phyloP scores from a whole-genome alignment of 2,329 filamentous ascomycete genomes.

The Cladosporium sp. region DNA sequence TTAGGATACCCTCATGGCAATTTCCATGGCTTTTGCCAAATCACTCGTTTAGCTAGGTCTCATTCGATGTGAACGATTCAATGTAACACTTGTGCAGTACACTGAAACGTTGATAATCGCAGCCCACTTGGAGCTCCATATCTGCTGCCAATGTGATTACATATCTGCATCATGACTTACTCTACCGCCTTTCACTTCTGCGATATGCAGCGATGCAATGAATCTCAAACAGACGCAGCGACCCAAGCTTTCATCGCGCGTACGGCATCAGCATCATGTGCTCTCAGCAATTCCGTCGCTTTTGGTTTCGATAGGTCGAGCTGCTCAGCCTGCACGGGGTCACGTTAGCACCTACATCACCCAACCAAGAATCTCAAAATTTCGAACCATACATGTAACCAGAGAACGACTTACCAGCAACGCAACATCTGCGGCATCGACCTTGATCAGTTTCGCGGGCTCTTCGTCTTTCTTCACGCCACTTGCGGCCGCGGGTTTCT shows the following conservation, averaged over 20 bases:
- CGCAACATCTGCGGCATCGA: slow-evolving; percentile 67
- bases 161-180: no score
- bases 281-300: slow-evolving; percentile 69
- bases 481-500: slow-evolving; percentile 29
- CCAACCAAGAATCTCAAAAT: neutral
- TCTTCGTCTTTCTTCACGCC: slow-evolving; percentile 22
- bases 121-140: no score
- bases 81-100: no score
- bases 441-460: slow-evolving; percentile 56
- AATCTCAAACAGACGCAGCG: slow-evolving; percentile 16
- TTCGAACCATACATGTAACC: no score
- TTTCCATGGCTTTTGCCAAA: neutral
- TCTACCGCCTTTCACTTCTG: no score
- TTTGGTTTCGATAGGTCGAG: slow-evolving; percentile 67
- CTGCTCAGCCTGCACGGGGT: slow-evolving; percentile 55
- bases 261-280: slow-evolving; percentile 65
- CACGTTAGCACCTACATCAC: neutral
- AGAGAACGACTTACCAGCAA: slow-evolving; percentile 55
- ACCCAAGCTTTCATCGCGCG: slow-evolving; percentile 63
- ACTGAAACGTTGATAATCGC: no score
- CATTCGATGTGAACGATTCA: neutral
- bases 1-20: slow-evolving; percentile 4
- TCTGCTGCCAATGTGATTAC: no score
- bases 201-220: no score
- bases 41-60: neutral